Evolutionary conservation across 805 yeast species (phyloP), one percentile per base, ranked within the genome.

Genomic region (Pichia rugopelliculosa): DNA sequence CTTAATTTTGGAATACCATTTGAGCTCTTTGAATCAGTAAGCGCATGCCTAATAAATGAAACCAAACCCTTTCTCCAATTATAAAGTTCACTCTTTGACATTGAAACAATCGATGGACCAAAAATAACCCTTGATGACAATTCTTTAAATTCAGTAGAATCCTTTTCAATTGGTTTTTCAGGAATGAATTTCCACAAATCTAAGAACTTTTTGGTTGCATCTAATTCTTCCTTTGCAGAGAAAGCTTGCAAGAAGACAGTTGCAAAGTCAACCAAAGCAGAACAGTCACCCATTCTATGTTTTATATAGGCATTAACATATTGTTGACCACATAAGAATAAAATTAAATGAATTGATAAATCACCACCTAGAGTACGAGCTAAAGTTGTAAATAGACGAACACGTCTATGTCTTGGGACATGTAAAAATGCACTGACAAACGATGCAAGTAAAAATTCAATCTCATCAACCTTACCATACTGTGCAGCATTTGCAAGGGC

Each of bases 321-420:
- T 61, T 88, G 95, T 60, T 80, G 87, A 45, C 95, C 91, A 58
- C 91, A 76, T 56, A 93, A 72, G 57, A 87, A 82, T 53, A 91
- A 63, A 41, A 91, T 76, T 43, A 84, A 72, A 56, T 85, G 87
- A 52, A 90, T 72, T 2, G 95, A 78, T 42, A 72, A 67, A 9
- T 73, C 70, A 41, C 84, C 69, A 21, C 91, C 90, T 52, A 93
- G 69, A 2, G 96, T 85, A 55, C 74, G 74, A 15, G 89, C 80
- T 53, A 93, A 73, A 1, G 95, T 82, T 2, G 86, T 76, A 58
- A 87, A 93, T 46, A 93, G 69, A 59, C 81, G 82, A 37, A 87
- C 95, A 58, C 99, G 78, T 67, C 99, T 85, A 64, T 93, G 99
- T 62, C 96, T 80, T 52, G 99, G 99, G 54, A 93, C 90, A 61